Base-by-base conservation (phyloP, 2,329 filamentous ascomycete genomes). In the Claviceps sp. region DNA sequence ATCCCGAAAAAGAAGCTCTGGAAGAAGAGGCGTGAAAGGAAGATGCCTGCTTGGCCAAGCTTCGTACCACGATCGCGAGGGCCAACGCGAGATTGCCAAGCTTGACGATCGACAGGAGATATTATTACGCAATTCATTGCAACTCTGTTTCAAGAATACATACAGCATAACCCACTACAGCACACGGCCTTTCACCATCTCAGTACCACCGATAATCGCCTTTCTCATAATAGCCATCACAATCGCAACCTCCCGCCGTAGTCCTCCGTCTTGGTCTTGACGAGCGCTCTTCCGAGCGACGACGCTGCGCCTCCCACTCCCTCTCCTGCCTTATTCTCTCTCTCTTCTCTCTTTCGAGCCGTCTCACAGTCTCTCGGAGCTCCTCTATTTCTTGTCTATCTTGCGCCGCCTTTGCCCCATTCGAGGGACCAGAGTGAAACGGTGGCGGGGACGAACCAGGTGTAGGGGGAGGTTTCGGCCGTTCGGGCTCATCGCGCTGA, bases 71-170 rank as follows among this genome's bases (percentile, higher is more conserved):
- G 56, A 72, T 74, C 51, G 64, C 63, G 8, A 63, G 63, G 52
- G 68, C 69, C 51, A 75, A 75, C 50, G 64, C 65, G 65, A 67
- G 52, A 75, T 75, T 50, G 62, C 66, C 52, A 63, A 58, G 54
- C 70, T 72, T 8, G 61, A 9, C 30, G 30, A 34, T 34, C 30
- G 30, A 11, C 3, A 4, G 8, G 9, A 34, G 9, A 34, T 34
- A 34, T 34, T 9, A 34, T 34, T 34, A 34, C 9, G 9, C 30
- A 34, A 34, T 11, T 34, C 9, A 11, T 11, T 34, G 9, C 9
- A 11, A 34, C 30, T 11, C 30, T 30, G 30, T 34, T 9, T 11
- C 30, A 34, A 11, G 2, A 34, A 34, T 34, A 34, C 3, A 11
- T 34, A 4, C 30, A 34, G 30, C 30, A 34, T 2, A 11, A 34